A percentile compares a stretch with the other conserved stretches of the same genome.
Evolutionary conservation across 2,329 filamentous ascomycete genomes (phyloP).

Genomic region (Fusarium protoensiforme): DNA sequence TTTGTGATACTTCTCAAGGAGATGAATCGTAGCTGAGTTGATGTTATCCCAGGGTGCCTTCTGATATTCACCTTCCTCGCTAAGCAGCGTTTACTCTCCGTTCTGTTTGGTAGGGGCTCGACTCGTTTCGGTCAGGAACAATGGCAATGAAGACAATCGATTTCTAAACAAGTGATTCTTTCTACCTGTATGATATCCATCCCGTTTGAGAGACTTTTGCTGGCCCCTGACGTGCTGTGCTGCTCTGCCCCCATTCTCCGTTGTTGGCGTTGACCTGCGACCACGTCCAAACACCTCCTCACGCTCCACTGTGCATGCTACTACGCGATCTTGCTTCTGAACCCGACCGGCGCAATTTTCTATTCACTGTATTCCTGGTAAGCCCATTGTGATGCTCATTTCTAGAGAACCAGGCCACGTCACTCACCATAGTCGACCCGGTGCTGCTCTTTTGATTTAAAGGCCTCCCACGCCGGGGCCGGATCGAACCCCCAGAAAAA

Average conservation of each 20-base stretch:
- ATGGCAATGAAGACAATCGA: neutral
- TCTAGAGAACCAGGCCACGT: neutral
- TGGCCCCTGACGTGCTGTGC: neutral
- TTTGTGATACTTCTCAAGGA: neutral
- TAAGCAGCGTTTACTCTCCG: neutral
- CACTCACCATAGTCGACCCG: neutral
- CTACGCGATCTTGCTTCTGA: neutral
- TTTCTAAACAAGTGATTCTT: neutral
- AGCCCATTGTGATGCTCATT: neutral
- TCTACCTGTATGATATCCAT: neutral
- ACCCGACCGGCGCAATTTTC: neutral
- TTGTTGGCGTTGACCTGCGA: neutral
- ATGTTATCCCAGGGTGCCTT: neutral
- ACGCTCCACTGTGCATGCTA: neutral
- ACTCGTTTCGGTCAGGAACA: neutral
- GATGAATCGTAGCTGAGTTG: neutral
- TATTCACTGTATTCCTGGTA: neutral
- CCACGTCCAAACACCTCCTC: neutral
- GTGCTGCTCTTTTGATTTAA: neutral
- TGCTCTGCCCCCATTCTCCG: neutral
- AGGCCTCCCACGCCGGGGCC: neutral
- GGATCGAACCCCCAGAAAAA: neutral
- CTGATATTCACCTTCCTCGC: neutral
- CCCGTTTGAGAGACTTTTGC: neutral
- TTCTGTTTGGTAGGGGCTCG: neutral